Evolutionary conservation across 108 stramenopile genomes (phyloP), one percentile per base, ranked within the genome.

Genomic region (Cylindrotheca closterium): DNA sequence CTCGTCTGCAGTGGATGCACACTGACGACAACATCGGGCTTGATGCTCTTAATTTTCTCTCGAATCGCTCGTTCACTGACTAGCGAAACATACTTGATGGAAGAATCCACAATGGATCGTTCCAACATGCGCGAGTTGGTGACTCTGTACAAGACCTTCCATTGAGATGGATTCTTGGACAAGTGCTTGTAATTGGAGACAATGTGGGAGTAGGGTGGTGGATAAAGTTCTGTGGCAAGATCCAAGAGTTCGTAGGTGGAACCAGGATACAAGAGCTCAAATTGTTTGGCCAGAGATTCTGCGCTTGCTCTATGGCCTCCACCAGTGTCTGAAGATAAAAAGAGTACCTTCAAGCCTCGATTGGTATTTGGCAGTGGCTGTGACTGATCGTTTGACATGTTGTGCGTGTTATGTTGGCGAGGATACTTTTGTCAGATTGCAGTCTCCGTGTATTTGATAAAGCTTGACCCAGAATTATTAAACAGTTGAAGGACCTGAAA

Each of bases 1-100:
- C 94, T 87, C 32, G 93, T 95, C 91, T 96, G 96, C n/a, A 96
- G 79, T 1, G 96, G 97, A 71, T 98, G 97, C 50, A 98, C 97
- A 49, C 79, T 81, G n/a, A 98, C 76, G 26, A 98, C 89, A 1
- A 98, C 83, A 78, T 98, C 97, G 2, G 97, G 94, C 52, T 91
- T 71, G 42, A 79, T 70, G 1, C 52, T 45, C 71, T 76, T 72
- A 34, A 97, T 87, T 29, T 71, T 63, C 34, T 79, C 80, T 1
- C 88, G 75, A 49, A 94, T 87, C 18, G 68, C 58, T 3, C 81
- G 67, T 63, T 96, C 91, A 77, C 86, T 87, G 60, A 82, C 67
- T 5, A 91, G 51, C 59, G 89, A 85, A 71, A 82, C 76, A 18
- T 90, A 53, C 71, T 91, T 89, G 64, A 88, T 80, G 48, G 91